phyloP scores from a whole-genome alignment of 441 rosid species.

The Sinapis alba region DNA sequence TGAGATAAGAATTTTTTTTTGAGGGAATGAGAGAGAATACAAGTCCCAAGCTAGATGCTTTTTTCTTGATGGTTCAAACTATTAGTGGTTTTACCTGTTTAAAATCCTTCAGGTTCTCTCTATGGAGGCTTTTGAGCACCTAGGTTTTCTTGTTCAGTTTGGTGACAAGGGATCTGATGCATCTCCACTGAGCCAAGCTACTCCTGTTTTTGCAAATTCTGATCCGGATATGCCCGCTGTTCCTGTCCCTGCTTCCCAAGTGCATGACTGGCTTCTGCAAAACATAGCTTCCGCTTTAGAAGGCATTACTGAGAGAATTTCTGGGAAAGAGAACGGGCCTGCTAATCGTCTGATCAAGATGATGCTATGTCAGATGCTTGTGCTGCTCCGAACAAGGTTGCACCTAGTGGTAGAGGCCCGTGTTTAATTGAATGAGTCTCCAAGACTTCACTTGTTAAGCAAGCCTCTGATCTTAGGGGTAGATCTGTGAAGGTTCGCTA shows the following conservation, averaged over 20 bases:
- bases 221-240: conserved; percentile 99
- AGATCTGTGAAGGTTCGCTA: conserved; percentile 85
- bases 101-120: conserved; percentile 70
- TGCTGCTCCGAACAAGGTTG: conserved; percentile 64
- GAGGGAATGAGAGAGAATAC: not conserved
- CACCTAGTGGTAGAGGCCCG: conserved; percentile 65
- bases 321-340: conserved; percentile 90
- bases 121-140: conserved; percentile 96
- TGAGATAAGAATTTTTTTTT: not conserved
- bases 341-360: conserved; percentile 72
- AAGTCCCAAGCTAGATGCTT: conserved; percentile 14
- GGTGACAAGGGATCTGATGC: conserved; percentile 89
- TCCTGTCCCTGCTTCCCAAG: conserved; percentile 90
- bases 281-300: conserved; percentile 81
- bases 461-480: conserved; percentile 87
- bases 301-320: conserved; percentile 75
- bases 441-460: conserved; percentile 83
- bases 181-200: conserved; percentile 79
- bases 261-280: conserved; percentile 88
- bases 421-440: conserved; percentile 94
- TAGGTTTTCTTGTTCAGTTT: conserved; percentile 92
- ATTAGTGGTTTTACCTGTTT: conserved; percentile 33
- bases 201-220: conserved; percentile 96
- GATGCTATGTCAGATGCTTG: conserved; percentile 92
- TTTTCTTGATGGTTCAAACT: conserved; percentile 7